These are phyloP conservation scores for Penicillium dipodomyicola DNA, from an alignment of 495 filamentous ascomycete genomes.

Conservation along the genomic window DNA sequence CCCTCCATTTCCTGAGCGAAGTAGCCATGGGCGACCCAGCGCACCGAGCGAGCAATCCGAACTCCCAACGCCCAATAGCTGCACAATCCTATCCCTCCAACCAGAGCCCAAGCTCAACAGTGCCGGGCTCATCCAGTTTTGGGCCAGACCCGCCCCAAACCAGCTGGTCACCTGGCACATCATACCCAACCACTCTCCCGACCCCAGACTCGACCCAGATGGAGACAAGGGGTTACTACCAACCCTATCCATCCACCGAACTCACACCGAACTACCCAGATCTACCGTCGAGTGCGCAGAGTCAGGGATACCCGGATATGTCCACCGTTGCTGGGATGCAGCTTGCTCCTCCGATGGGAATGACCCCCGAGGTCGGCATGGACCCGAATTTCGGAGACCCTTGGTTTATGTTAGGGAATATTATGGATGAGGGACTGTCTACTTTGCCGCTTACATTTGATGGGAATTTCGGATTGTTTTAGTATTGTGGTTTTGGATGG, in stretches of 20 bases:
- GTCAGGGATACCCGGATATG: constrained; percentile 18
- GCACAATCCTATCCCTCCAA: constrained; percentile 16
- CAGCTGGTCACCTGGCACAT: constrained; percentile 3
- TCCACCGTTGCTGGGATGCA: constrained; percentile 16
- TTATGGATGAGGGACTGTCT: constrained; percentile 41
- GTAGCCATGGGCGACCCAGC: constrained; percentile 57
- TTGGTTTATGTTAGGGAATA: constrained; percentile 34
- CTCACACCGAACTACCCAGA: constrained; percentile 9
- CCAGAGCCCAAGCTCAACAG: constrained; percentile 5
- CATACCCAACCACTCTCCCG: background rate
- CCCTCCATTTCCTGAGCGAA: constrained; percentile 65
- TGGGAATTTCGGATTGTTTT: constrained; percentile 17
- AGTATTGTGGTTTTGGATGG: background rate
- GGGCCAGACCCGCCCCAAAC: background rate
- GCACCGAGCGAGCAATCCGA: constrained; percentile 14
- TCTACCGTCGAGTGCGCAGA: background rate
- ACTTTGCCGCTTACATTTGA: constrained; percentile 35
- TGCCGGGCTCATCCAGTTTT: constrained; percentile 1
- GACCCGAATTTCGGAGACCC: constrained; percentile 30
- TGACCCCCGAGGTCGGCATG: constrained; percentile 31
- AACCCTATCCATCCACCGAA: constrained; percentile 12
- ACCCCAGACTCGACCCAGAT: constrained; percentile 11
- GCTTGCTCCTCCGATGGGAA: constrained; percentile 18
- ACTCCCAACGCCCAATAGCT: constrained; percentile 3
- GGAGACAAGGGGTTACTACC: constrained; percentile 15